phyloP scores from a whole-genome alignment of 2,329 filamentous ascomycete genomes.

The Scleromitrula shiraiana region DNA sequence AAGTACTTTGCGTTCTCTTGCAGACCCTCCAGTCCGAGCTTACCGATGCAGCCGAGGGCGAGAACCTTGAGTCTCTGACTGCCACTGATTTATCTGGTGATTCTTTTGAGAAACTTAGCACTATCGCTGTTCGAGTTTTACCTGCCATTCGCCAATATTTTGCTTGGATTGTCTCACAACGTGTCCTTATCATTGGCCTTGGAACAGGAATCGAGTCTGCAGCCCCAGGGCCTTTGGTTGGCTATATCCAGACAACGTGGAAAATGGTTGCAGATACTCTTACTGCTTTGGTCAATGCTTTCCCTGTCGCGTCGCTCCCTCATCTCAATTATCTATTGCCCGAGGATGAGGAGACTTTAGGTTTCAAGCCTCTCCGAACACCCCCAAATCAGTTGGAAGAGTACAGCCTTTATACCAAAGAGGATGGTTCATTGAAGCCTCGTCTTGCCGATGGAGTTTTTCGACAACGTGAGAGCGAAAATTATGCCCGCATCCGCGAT shows the following conservation, averaged over 20 bases:
- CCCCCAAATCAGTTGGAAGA: constrained; percentile 38
- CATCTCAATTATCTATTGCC: constrained; percentile 55
- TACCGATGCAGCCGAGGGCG: constrained; percentile 35
- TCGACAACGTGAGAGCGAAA: constrained; percentile 52
- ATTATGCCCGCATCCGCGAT: constrained; percentile 57
- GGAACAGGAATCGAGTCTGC: constrained; percentile 1
- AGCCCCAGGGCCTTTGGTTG: constrained; percentile 40
- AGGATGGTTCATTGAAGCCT: constrained; percentile 37
- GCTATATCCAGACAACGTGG: constrained; percentile 56
- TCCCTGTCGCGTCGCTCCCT: constrained; percentile 48
- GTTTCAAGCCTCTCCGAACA: constrained; percentile 49
- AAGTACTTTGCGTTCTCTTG: constrained; percentile 65
- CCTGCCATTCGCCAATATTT: constrained; percentile 60
- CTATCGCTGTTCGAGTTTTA: constrained; percentile 51
- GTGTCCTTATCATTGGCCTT: constrained; percentile 38
- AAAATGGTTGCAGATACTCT: constrained; percentile 55
- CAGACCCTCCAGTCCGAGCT: constrained; percentile 65
- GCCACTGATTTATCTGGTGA: constrained; percentile 32
- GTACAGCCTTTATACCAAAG: constrained; percentile 39
- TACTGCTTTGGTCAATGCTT: constrained; percentile 50
- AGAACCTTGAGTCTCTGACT: constrained; percentile 37
- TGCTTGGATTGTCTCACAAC: constrained; percentile 54
- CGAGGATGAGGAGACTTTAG: constrained; percentile 59
- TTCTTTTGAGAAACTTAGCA: constrained; percentile 43
- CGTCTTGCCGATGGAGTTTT: constrained; percentile 40